Evolutionary conservation across 352 stramenopile genomes (phyloP).

Genomic region (Blastocystis sp.): DNA sequence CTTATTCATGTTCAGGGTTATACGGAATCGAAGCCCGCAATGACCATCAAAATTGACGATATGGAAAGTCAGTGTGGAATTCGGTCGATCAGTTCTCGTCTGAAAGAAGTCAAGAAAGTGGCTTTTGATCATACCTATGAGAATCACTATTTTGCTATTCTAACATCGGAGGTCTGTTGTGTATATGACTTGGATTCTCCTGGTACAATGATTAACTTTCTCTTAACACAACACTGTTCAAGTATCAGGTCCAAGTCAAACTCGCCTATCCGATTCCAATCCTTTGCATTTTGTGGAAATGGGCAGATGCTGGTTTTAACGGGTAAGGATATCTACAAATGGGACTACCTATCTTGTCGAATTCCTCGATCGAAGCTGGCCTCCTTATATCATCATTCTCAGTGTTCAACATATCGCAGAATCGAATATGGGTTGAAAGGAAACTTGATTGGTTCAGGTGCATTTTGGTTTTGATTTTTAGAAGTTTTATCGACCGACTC

Average conservation of each 20-base stretch:
- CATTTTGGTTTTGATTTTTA: neutral
- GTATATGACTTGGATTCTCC: neutral
- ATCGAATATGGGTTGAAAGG: neutral
- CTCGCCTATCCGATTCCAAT: neutral
- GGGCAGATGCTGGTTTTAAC: constrained; percentile 14
- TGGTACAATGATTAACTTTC: neutral
- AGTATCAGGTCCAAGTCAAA: neutral
- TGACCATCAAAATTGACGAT: neutral
- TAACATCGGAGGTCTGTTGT: constrained; percentile 26
- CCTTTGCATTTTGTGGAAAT: constrained; percentile 20
- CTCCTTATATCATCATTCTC: neutral
- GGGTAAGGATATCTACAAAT: constrained; percentile 36
- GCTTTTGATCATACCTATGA: neutral
- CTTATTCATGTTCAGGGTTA: neutral
- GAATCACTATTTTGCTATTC: neutral
- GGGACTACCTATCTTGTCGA: neutral
- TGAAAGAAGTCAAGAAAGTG: neutral
- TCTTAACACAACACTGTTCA: neutral
- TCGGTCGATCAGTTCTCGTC: neutral
- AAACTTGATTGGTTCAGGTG: constrained; percentile 4
- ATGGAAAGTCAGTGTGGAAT: neutral
- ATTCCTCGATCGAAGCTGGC: neutral
- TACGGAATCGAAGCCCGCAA: neutral
- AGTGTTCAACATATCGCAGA: neutral
- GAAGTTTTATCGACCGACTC: constrained; percentile 26